Conservation (phyloP, 163 green algal species). For the Smithsoniella earleae region DNA sequence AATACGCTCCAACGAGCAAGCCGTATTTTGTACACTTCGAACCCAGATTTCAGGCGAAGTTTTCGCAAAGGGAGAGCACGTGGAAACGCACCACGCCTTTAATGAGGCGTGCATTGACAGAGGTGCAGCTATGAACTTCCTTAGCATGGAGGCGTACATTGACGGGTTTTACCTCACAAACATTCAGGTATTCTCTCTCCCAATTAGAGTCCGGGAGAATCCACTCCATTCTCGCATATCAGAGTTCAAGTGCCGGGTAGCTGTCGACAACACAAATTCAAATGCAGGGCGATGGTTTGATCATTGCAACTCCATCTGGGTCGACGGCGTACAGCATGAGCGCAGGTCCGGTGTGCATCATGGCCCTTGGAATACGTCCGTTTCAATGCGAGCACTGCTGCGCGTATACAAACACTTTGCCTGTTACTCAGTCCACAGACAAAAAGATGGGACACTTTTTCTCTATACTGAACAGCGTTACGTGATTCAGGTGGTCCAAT, state of each 20-base stretch:
- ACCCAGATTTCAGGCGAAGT: conserved; percentile 71
- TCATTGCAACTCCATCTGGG: conserved; percentile 81
- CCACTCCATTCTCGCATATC: too few species aligned
- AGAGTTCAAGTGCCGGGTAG: too few species aligned
- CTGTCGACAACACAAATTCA: too few species aligned
- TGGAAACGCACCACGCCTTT: conserved; percentile 63
- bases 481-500: conserved; percentile 79
- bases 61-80: conserved; percentile 35
- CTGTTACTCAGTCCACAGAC: too few species aligned
- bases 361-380: too few species aligned
- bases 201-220: too few species aligned
- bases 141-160: conserved; percentile 64
- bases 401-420: too few species aligned
- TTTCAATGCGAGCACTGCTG: too few species aligned
- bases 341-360: too few species aligned
- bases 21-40: conserved; percentile 76
- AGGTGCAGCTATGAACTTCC: conserved; percentile 57
- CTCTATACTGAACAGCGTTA: background rate
- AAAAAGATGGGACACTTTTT: too few species aligned
- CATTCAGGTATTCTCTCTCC: conserved; percentile 50
- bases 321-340: conserved; percentile 82
- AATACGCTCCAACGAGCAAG: conserved; percentile 43
- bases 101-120: conserved; percentile 63
- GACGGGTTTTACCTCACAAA: conserved; percentile 74
- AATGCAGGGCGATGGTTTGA: conserved; percentile 75